Conservation (phyloP, 169 alveolate genomes). For the Plasmodium malariae region DNA sequence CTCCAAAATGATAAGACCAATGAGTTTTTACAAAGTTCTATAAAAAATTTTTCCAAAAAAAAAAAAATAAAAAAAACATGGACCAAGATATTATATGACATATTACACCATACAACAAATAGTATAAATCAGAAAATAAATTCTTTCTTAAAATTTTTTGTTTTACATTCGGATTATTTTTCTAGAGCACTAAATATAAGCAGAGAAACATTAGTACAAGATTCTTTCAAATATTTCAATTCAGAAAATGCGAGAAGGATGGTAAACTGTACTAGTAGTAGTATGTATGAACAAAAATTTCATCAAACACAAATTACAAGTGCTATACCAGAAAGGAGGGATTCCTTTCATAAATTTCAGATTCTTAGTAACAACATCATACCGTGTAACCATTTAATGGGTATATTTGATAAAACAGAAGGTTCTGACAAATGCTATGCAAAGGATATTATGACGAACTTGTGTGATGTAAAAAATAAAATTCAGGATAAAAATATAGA, state of each 20-base stretch:
- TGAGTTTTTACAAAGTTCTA: not conserved
- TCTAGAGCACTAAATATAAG: conserved; percentile 14
- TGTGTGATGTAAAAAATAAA: no score
- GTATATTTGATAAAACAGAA: no score
- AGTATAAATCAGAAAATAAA: conserved; percentile 20
- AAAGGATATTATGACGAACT: no score
- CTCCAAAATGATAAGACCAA: not conserved
- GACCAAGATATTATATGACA: conserved; percentile 21
- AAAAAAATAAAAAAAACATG: conserved; percentile 22
- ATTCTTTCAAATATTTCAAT: conserved; percentile 26
- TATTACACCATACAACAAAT: conserved; percentile 9
- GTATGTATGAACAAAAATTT: no score
- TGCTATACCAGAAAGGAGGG: no score
- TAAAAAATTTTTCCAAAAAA: conserved; percentile 7
- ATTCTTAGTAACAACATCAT: no score
- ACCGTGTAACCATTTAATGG: no score
- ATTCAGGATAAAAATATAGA: no score
- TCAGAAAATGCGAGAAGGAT: conserved; percentile 13
- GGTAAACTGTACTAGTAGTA: conserved; percentile 7
- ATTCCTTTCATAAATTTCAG: no score
- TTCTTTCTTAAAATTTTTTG: conserved; percentile 13
- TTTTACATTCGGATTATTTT: conserved; percentile 10
- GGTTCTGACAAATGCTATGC: no score
- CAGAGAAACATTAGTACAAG: conserved; percentile 1
- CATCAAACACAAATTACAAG: no score